A percentile compares a stretch with the other conserved stretches of the same genome.
Conservation (phyloP, 2,329 filamentous ascomycete genomes). For the Waltergamsia citrina region DNA sequence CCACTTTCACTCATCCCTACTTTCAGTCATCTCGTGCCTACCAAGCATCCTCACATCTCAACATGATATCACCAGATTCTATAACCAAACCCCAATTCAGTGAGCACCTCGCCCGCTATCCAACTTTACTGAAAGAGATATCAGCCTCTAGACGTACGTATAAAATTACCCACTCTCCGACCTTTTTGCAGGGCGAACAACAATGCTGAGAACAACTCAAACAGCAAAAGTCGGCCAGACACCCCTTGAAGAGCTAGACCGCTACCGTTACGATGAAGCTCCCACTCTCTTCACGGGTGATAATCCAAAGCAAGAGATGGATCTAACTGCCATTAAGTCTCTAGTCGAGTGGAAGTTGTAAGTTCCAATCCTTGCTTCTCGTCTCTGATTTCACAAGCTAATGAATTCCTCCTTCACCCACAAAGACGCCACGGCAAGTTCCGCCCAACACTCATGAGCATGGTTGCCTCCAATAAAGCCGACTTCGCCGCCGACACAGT, state of each 20-base stretch:
- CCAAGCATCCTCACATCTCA: too few relatives aligned
- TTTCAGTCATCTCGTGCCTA: too few relatives aligned
- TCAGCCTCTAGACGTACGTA: conserved; percentile 23
- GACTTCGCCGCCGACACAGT: conserved; percentile 36
- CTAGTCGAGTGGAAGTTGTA: conserved; percentile 67
- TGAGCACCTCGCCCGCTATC: conserved; percentile 25
- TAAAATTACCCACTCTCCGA: not conserved
- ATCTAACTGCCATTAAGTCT: conserved; percentile 45
- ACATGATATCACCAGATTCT: conserved; percentile 1
- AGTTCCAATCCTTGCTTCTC: conserved; percentile 15
- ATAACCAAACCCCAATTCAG: conserved; percentile 24
- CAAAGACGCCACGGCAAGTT: conserved; percentile 51
- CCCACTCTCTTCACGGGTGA: conserved; percentile 31
- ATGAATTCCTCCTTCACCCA: not conserved
- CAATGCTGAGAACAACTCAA: not conserved
- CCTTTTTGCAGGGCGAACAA: too few relatives aligned
- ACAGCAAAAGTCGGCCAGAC: conserved; percentile 38
- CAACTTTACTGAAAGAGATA: conserved; percentile 28
- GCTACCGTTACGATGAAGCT: conserved; percentile 48
- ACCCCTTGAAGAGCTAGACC: conserved; percentile 48
- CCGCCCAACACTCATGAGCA: conserved; percentile 49
- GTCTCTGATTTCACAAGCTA: not conserved
- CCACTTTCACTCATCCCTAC: not conserved
- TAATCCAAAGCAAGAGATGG: conserved; percentile 29
- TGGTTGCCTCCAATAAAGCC: conserved; percentile 51